Base-by-base conservation (phyloP, 305 asterid species). In the Rubia tinctorum region DNA sequence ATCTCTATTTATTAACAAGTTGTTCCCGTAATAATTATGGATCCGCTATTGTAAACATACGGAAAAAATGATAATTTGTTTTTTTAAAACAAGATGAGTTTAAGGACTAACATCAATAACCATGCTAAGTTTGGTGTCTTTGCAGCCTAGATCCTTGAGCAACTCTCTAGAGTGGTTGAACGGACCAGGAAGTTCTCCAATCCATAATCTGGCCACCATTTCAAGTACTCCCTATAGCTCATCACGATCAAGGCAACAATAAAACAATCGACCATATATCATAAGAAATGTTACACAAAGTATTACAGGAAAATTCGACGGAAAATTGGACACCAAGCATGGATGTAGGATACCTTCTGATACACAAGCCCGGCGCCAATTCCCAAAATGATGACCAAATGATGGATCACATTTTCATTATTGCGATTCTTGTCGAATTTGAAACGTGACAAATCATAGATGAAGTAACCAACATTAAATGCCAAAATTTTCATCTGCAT, bases 401-500 rank as follows among this genome's bases (percentile, higher is more conserved):
- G 60, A 18, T 53, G 60, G 60, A 53, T 53, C 10, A 53, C 60
- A 53, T 53, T 53, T 7, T 53, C 60, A 22, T 53, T 53, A 18
- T 53, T 53, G 23, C 25, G 60, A 53, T 53, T 53, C 60, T 53
- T 53, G 25, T 53, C 60, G 60, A 53, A 53, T 53, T 53, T 23
- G 1, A 53, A 53, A 14, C 60, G 25, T 18, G 60, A 53, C 60
- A 53, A 18, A 7, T 53, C 60, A 60, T 91, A 91, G 11, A 86
- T 79, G 76, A 93, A 82, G 73, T 93, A 93, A 7, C 77, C 86
- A 37, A 77, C 74, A 0, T 83, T 23, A 66, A 90, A 83, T 20
- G 89, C 93, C 2, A 93, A 55, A 14, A 89, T 77, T 71, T 76
- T 73, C 93, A 86, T 91, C 98, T 91, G 95, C 74, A 79, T 27